A percentile compares a stretch with the other conserved stretches of the same genome.
Conservation (phyloP, 2,329 filamentous ascomycete species). For the Trichoderma gracile region DNA sequence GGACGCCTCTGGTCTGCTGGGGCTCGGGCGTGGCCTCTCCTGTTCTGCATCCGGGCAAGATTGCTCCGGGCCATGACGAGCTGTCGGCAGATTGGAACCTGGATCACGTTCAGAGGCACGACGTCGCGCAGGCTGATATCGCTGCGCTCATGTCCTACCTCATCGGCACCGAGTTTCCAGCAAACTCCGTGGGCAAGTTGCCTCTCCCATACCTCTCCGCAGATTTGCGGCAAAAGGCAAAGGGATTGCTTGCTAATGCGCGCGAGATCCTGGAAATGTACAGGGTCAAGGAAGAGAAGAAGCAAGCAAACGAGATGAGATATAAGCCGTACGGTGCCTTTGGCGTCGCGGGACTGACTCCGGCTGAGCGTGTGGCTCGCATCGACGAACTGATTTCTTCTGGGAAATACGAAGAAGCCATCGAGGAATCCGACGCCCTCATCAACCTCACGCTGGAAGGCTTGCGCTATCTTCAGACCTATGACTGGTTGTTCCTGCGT, state of each 20-base stretch:
- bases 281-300: slow-evolving; percentile 84
- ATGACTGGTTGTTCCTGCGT: slow-evolving; percentile 95
- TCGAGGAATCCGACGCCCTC: slow-evolving; percentile 73
- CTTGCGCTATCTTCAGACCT: slow-evolving; percentile 91
- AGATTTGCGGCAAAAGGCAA: slow-evolving; percentile 72
- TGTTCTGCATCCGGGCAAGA: slow-evolving; percentile 51
- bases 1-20: slow-evolving; percentile 91
- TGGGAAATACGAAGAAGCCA: slow-evolving; percentile 72
- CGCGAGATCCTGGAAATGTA: slow-evolving; percentile 94
- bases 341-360: slow-evolving; percentile 60
- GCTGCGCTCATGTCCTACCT: slow-evolving; percentile 95
- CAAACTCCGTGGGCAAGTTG: slow-evolving; percentile 93
- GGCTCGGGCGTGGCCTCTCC: slow-evolving; percentile 86
- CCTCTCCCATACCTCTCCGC: slow-evolving; percentile 80
- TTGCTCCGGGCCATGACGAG: slow-evolving; percentile 83
- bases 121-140: slow-evolving; percentile 91
- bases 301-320: slow-evolving; percentile 71
- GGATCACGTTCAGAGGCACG: slow-evolving; percentile 77
- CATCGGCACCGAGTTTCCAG: slow-evolving; percentile 82
- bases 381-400: slow-evolving; percentile 69
- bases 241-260: slow-evolving; percentile 81
- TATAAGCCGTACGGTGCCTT: slow-evolving; percentile 77
- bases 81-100: slow-evolving; percentile 89
- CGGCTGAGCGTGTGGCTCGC: slow-evolving; percentile 65
- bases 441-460: slow-evolving; percentile 78